phyloP scores from a whole-genome alignment of 805 yeast genomes.

The Phaffomyces opuntiae region DNA sequence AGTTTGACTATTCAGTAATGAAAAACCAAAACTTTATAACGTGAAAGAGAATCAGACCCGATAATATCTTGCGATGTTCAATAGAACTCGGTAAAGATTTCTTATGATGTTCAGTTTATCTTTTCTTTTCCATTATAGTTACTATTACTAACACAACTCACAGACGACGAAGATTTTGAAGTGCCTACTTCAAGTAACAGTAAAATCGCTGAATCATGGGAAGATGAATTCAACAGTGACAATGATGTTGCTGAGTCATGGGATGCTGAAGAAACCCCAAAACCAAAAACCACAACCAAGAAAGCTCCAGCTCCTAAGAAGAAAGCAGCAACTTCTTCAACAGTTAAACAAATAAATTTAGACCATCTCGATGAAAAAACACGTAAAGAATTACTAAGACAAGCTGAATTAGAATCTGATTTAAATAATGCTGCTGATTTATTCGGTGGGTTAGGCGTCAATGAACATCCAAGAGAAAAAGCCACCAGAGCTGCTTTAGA shows the following conservation, averaged over 20 bases:
- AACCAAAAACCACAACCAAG: constrained; percentile 23
- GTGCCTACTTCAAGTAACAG: constrained; percentile 47
- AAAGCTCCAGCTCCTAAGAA: constrained; percentile 20
- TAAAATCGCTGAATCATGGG: constrained; percentile 67
- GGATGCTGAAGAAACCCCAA: constrained; percentile 76
- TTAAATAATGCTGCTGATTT: constrained; percentile 89
- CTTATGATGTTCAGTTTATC: background rate
- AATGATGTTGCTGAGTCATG: constrained; percentile 83
- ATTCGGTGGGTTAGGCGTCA: constrained; percentile 64
- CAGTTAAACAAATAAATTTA: constrained; percentile 37
- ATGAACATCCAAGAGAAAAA: constrained; percentile 38
- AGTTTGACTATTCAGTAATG: too few species aligned
- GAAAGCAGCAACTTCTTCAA: constrained; percentile 7
- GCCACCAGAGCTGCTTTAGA: constrained; percentile 28
- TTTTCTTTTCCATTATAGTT: background rate
- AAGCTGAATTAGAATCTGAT: constrained; percentile 81
- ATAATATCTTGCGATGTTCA: too few species aligned
- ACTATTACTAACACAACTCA: background rate
- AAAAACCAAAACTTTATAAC: too few species aligned
- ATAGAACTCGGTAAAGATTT: too few species aligned
- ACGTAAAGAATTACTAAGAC: constrained; percentile 63
- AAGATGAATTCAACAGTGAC: constrained; percentile 60
- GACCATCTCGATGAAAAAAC: constrained; percentile 68
- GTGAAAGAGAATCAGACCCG: too few species aligned
- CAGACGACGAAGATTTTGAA: constrained; percentile 87